Base-by-base conservation (phyloP, 495 filamentous ascomycete species). In the Aspergillus affinis region DNA sequence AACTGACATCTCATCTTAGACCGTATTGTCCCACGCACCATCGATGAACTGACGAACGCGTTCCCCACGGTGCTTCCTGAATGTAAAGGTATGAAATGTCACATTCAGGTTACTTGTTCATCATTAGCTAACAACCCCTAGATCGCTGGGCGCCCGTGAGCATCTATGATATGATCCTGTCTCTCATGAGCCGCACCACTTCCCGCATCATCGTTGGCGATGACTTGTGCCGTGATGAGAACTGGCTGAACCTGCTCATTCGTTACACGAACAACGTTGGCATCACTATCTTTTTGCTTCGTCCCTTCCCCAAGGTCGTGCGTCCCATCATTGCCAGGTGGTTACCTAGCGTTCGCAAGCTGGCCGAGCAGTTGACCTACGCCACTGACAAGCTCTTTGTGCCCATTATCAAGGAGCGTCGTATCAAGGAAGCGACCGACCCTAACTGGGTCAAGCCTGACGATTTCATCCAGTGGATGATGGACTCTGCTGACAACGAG, bases 151-250 rank as follows among this genome's bases (percentile, higher is more conserved):
- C 57, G n/a, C 18, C 57, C 5, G 52, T 71, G 23, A 61, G 69
- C 17, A 53, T 72, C 13, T 68, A 70, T 27, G 52, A 67, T 2
- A 59, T 68, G 53, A 65, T 74, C 58, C 65, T 67, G 6, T 58
- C 74, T 13, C 78, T 87, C 8, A 79, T 88, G 17, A 81, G 78
- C 48, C 78, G 78, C 13, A 66, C 84, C 9, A 83, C 83, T 0
- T 82, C 83, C 18, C 73, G 84, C 20, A 65, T 86, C n/a, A 82
- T 87, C 48, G 76, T 84, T 55, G 85, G 84, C 26, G 63, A 75
- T 0, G 70, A 74, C 6, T 65, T 86, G 10, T 82, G 80, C 58
- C 76, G 79, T 12, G 75, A 81, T 13, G 76, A 83, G 52, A 72
- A 82, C 54, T 90, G 87, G 75, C 68, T 87, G 23, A 65, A 80